Evolutionary conservation across 192 early-diverging fungal species (phyloP).

Genomic region (Spinellus fusiger): DNA sequence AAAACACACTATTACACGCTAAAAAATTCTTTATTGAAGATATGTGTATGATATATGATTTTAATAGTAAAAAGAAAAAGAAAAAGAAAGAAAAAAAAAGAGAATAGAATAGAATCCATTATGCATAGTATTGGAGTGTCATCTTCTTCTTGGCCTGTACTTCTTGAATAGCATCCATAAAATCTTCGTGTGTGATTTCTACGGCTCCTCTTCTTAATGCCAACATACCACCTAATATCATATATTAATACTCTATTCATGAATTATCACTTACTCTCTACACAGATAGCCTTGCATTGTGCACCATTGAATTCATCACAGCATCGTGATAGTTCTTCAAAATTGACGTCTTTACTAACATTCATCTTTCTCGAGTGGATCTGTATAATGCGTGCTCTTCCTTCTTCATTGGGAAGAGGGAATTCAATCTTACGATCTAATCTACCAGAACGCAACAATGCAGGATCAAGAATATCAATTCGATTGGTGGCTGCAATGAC

Average conservation of each 20-base stretch:
- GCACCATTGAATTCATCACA: constrained; percentile 99
- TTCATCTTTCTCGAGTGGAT: constrained; percentile 98
- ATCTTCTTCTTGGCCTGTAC: constrained; percentile 99
- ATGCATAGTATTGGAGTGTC: constrained; percentile 86
- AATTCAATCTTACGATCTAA: constrained; percentile 92
- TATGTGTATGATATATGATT: background rate
- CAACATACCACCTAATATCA: constrained; percentile 68
- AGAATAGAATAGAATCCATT: constrained; percentile 6
- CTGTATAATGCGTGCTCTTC: constrained; percentile 89
- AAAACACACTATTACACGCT: background rate
- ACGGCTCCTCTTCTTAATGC: constrained; percentile 84
- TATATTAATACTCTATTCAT: background rate
- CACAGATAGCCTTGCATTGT: constrained; percentile 98
- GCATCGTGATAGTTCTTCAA: constrained; percentile 88
- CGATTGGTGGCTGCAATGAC: constrained; percentile 98
- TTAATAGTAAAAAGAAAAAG: background rate
- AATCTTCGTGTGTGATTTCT: constrained; percentile 93
- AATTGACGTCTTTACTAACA: constrained; percentile 84
- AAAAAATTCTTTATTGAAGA: background rate
- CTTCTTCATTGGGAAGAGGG: constrained; percentile 86
- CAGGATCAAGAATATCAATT: constrained; percentile 87
- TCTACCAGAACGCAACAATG: constrained; percentile 81
- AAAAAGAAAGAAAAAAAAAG: background rate
- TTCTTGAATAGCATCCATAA: constrained; percentile 96
- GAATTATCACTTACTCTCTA: constrained; percentile 37